Evolutionary conservation across 148 eudicot genomes (phyloP).

Genomic region (Amaranthus hypochondriacus): DNA sequence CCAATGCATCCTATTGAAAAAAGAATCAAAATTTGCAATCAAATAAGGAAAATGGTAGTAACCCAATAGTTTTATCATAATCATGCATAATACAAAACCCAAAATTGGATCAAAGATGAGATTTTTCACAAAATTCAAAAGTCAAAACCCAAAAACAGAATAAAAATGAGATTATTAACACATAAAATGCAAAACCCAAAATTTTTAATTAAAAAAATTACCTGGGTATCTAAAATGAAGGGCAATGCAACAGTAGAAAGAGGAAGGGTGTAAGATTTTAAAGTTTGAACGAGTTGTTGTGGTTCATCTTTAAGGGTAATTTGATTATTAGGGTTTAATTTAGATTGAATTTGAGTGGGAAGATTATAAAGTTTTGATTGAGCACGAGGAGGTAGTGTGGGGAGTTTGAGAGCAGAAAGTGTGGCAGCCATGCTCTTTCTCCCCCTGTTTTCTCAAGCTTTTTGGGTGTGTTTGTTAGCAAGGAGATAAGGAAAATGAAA

Average conservation of each 20-base stretch:
- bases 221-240: constrained; percentile 49
- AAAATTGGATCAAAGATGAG: background rate
- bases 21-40: background rate
- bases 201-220: background rate
- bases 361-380: constrained; percentile 6
- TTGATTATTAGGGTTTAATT: background rate
- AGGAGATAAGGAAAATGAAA: constrained; percentile 1
- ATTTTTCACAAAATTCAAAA: background rate
- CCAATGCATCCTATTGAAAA: constrained; percentile 64
- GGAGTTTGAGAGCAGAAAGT: constrained; percentile 29
- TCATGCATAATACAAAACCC: too few relatives aligned
- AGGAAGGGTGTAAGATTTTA: constrained; percentile 48
- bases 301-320: background rate
- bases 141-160: too few relatives aligned
- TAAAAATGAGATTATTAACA: background rate
- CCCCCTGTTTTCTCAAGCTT: background rate
- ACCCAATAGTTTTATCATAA: too few relatives aligned
- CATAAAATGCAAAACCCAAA: background rate
- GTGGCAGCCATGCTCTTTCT: constrained; percentile 30
- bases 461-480: background rate
- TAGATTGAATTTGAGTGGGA: background rate
- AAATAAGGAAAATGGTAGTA: background rate
- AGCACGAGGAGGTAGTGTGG: background rate
- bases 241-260: constrained; percentile 58
- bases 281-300: constrained; percentile 11